Conservation (phyloP, 192 early-diverging fungal species). For the Lunasporangiospora selenospora region DNA sequence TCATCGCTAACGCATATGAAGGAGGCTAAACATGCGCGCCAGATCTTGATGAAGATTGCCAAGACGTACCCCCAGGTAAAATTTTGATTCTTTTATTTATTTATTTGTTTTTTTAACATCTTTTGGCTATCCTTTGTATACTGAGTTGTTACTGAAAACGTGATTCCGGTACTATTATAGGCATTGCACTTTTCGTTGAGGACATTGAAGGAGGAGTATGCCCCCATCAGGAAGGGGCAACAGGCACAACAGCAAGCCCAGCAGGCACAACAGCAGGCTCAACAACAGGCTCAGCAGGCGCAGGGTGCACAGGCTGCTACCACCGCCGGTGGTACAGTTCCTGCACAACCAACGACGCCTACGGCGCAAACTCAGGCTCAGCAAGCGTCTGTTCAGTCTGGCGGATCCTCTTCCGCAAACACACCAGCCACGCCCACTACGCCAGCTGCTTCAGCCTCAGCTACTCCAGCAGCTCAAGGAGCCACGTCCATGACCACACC, state of each 20-base stretch:
- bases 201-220: slow-evolving; percentile 89
- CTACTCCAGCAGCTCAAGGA: slow-evolving; percentile 1
- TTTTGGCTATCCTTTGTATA: background rate
- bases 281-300: slow-evolving; percentile 28
- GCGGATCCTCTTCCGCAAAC: slow-evolving; percentile 5
- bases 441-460: slow-evolving; percentile 26
- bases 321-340: slow-evolving; percentile 11
- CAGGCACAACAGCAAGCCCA: too few relatives aligned
- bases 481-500: slow-evolving; percentile 12
- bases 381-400: slow-evolving; percentile 10
- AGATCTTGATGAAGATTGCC: slow-evolving; percentile 91
- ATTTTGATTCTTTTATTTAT: background rate
- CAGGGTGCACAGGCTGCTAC: slow-evolving; percentile 20
- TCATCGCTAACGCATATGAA: slow-evolving; percentile 71
- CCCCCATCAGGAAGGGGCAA: slow-evolving; percentile 65
- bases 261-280: slow-evolving; percentile 26
- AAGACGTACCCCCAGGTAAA: slow-evolving; percentile 89
- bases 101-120: slow-evolving; percentile 1
- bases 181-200: slow-evolving; percentile 95
- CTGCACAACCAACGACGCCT: slow-evolving; percentile 16
- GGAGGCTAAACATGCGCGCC: slow-evolving; percentile 83
- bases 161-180: slow-evolving; percentile 53
- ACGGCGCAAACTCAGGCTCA: slow-evolving; percentile 2
- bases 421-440: slow-evolving; percentile 46
- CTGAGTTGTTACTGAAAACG: slow-evolving; percentile 1